Conservation (phyloP, 164 flowering plant genomes). For the Dillenia turbinata region DNA sequence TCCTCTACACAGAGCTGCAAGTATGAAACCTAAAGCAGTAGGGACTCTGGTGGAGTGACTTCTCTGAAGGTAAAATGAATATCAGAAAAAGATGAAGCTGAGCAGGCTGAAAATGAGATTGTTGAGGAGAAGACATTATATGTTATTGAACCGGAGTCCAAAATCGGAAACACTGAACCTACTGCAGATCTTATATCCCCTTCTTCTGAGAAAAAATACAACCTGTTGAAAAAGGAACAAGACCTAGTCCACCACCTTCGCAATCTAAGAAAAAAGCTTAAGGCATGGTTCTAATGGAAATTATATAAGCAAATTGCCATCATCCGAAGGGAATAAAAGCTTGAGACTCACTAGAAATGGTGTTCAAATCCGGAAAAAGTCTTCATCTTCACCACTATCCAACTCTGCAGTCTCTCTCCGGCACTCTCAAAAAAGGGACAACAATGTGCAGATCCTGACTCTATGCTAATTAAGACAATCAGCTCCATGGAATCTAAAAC, state of each 20-base stretch:
- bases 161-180: neutral
- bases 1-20: constrained; percentile 24
- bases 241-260: too few species aligned
- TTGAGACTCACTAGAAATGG: constrained; percentile 4
- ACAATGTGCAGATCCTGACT: constrained; percentile 11
- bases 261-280: too few species aligned
- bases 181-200: too few species aligned
- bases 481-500: constrained; percentile 8
- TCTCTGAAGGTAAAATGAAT: constrained; percentile 18
- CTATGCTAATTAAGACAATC: constrained; percentile 11
- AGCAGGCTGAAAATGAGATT: constrained; percentile 14
- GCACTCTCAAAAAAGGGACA: constrained; percentile 13
- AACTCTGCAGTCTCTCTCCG: constrained; percentile 7
- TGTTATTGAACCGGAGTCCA: constrained; percentile 28
- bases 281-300: too few species aligned
- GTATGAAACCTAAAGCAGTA: constrained; percentile 20
- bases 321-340: constrained; percentile 2
- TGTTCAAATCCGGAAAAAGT: constrained; percentile 1
- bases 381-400: constrained; percentile 12
- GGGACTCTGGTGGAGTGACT: constrained; percentile 20
- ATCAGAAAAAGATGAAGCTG: constrained; percentile 10
- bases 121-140: constrained; percentile 35
- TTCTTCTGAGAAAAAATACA: too few species aligned
- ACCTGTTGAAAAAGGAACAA: too few species aligned
- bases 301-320: too few species aligned